Conservation (phyloP, 495 filamentous ascomycete species). For the Neurospora sp. region DNA sequence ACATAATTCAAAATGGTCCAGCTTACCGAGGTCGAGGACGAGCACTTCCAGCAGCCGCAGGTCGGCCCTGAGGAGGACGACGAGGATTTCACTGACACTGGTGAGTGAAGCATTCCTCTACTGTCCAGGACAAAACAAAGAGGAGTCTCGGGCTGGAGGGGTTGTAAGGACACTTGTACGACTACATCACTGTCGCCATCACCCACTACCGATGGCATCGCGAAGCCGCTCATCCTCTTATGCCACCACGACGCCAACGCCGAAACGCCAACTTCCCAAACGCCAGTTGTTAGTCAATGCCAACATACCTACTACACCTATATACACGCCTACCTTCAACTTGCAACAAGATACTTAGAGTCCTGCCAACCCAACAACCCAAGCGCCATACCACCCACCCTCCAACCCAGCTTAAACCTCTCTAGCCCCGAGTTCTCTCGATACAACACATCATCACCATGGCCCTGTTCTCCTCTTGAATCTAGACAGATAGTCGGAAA, state of each 20-base stretch:
- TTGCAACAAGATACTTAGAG: not conserved
- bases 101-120: constrained; percentile 37
- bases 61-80: constrained; percentile 66
- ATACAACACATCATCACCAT: not conserved
- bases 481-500: not conserved
- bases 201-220: not conserved
- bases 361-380: not conserved
- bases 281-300: not conserved
- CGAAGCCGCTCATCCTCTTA: not conserved
- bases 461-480: not conserved
- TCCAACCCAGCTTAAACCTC: not conserved
- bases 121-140: not conserved
- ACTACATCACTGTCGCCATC: not conserved
- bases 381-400: not conserved
- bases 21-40: constrained; percentile 90
- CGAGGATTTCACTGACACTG: constrained; percentile 79
- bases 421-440: not conserved
- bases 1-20: constrained; percentile 71
- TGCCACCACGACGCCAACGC: not conserved
- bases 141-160: not conserved
- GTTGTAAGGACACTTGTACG: not conserved
- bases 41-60: constrained; percentile 76
- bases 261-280: not conserved
- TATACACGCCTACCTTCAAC: not conserved
- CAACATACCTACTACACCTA: not conserved